These are phyloP conservation scores for Penicillium waksmanii DNA, from an alignment of 495 filamentous ascomycete genomes.

Conservation along the genomic window DNA sequence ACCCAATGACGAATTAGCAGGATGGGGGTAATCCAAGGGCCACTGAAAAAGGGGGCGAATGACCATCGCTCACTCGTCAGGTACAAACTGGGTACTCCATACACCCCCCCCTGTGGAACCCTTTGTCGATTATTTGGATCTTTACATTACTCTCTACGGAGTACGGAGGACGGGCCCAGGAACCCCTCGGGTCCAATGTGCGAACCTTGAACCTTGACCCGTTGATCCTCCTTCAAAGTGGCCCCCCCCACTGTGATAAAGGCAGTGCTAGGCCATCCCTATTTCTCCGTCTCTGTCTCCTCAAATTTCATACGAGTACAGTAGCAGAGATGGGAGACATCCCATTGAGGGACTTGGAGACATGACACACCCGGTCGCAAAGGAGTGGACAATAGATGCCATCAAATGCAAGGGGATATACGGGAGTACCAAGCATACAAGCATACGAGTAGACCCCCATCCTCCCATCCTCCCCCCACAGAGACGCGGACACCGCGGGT, in stretches of 20 bases:
- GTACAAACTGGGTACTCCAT: neutral
- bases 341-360: neutral
- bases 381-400: neutral
- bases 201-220: neutral
- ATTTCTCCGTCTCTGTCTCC: neutral
- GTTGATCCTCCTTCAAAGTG: slow-evolving; percentile 1
- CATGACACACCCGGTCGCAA: neutral
- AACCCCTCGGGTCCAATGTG: slow-evolving; percentile 2
- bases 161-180: neutral
- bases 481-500: neutral
- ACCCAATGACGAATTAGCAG: neutral
- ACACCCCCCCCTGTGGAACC: neutral
- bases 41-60: slow-evolving; percentile 10
- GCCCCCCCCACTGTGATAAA: neutral
- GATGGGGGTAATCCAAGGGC: slow-evolving; percentile 6
- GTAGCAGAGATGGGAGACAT: neutral
- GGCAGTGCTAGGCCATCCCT: no score
- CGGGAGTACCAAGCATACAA: neutral
- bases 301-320: neutral
- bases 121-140: slow-evolving; percentile 5
- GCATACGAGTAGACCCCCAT: neutral
- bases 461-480: neutral
- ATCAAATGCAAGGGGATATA: neutral
- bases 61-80: neutral
- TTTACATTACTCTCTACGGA: neutral